Base-by-base conservation (phyloP, 2,329 filamentous ascomycete genomes). In the Xylaria hypoxylon region DNA sequence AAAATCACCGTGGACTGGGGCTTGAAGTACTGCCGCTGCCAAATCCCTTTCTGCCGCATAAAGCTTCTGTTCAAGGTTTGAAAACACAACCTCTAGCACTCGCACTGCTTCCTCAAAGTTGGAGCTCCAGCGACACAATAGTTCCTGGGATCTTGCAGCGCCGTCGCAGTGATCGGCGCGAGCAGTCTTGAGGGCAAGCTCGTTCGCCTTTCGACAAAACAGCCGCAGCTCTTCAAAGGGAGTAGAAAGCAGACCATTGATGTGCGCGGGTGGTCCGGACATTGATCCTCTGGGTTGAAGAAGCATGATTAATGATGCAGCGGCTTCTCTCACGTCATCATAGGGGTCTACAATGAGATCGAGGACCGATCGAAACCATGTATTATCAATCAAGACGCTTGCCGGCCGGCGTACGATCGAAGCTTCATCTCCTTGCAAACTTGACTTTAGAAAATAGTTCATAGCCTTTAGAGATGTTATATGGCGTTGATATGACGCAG, bases 131-230 rank as follows among this genome's bases (percentile, higher is more conserved):
- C 82, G 82, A 75, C 90, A 92, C 3, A 93, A 78, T 17, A 97
- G 80, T 45, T 92, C 89, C 67, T 90, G 91, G 2, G 90, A 84
- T 59, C 93, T 89, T 38, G 94, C 95, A 53, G 96, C 90, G 10
- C 95, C 95, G 79, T 99, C 95, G 1, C 94, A 94, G 77, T 97
- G 93, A 76, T 98, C 94, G 13, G 94, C 95, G 67, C 96, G 87
- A 24, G 93, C 93, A 4, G 93, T 97, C 28, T 81, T 83, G 24
- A 89, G 84, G 64, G 92, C 90, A 38, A 87, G 81, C 3, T 79
- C 78, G 63, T 90, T 86, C 1, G 88, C 87, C 60, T 83, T 82
- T 1, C 68, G 72, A 44, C 87, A 81, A 61, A 90, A 86, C 17
- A 80, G 78, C 3, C 68, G 70, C 31, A 90, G 77, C 10, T 85